phyloP scores from a whole-genome alignment of 225 moss, liverwort and hornwort genomes.

The Marchantia paleacea region DNA sequence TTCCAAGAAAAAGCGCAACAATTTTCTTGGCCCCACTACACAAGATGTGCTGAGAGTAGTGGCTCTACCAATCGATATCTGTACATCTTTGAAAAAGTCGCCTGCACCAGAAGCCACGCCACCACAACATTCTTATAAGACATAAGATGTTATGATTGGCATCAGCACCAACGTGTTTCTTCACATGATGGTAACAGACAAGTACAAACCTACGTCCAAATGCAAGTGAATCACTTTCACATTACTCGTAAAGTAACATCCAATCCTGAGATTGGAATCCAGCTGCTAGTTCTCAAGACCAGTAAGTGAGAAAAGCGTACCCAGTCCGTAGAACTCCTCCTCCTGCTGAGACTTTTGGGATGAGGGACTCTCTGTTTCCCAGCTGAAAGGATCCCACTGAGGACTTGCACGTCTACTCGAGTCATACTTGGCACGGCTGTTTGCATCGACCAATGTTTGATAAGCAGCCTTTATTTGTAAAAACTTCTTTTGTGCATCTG shows the following conservation, averaged over 20 bases:
- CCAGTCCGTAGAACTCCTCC: constrained; percentile 82
- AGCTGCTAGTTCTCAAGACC: neutral
- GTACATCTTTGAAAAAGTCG: constrained; percentile 87
- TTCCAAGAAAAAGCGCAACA: constrained; percentile 21
- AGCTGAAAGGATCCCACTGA: constrained; percentile 79
- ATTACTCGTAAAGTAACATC: neutral
- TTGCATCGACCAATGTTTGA: constrained; percentile 75
- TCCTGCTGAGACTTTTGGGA: constrained; percentile 45
- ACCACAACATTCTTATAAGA: constrained; percentile 32
- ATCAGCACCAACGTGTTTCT: neutral
- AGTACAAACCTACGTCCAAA: neutral
- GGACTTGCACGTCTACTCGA: constrained; percentile 52
- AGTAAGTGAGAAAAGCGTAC: constrained; percentile 30
- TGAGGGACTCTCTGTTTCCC: constrained; percentile 50
- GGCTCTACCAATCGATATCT: constrained; percentile 91
- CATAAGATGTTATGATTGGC: neutral
- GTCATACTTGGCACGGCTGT: constrained; percentile 73
- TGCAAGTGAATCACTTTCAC: neutral
- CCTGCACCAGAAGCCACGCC: constrained; percentile 67
- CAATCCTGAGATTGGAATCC: neutral
- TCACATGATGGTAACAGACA: neutral
- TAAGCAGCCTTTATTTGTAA: constrained; percentile 83
- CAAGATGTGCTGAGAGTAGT: constrained; percentile 40
- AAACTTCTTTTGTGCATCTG: constrained; percentile 83
- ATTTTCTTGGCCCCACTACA: constrained; percentile 21